A percentile compares a stretch with the other conserved stretches of the same genome.
Conservation (phyloP, 2,329 filamentous ascomycete species). For the Aspergillus fumigatiaffinis region DNA sequence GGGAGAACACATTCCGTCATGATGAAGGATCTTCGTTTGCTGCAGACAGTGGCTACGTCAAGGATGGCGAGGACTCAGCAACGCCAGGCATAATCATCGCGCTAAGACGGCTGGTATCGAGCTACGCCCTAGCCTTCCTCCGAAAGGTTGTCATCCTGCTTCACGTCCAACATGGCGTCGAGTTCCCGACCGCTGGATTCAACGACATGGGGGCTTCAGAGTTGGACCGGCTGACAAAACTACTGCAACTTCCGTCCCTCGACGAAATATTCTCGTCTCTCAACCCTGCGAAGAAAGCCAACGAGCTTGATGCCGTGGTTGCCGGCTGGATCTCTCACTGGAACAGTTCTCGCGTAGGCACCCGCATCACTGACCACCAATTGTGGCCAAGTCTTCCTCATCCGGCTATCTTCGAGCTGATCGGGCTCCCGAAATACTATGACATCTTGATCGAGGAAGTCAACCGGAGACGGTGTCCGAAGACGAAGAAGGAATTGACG, state of each 20-base stretch:
- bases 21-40: conserved; percentile 33
- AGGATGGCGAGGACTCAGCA: conserved; percentile 33
- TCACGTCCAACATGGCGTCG: conserved; percentile 82
- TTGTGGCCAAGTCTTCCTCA: conserved; percentile 60
- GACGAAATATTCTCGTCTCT: conserved; percentile 69
- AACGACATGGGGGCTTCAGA: conserved; percentile 66
- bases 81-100: conserved; percentile 31
- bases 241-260: conserved; percentile 71
- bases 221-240: conserved; percentile 73
- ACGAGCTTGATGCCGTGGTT: conserved; percentile 49
- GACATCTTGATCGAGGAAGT: conserved; percentile 91
- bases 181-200: conserved; percentile 70
- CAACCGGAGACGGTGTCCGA: conserved; percentile 77
- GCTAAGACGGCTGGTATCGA: conserved; percentile 52
- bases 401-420: conserved; percentile 87
- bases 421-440: conserved; percentile 87
- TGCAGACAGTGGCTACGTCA: conserved; percentile 35
- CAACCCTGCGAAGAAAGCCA: conserved; percentile 36
- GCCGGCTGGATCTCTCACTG: conserved; percentile 66
- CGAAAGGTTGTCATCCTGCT: conserved; percentile 81
- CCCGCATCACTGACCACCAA: conserved; percentile 30
- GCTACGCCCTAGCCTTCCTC: conserved; percentile 85
- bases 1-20: conserved; percentile 33
- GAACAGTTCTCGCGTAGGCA: conserved; percentile 31
- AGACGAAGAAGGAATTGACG: conserved; percentile 82